A percentile compares a stretch with the other conserved stretches of the same genome.
Evolutionary conservation across 192 early-diverging fungal species (phyloP).

Genomic region (Lunasporangiospora selenospora): DNA sequence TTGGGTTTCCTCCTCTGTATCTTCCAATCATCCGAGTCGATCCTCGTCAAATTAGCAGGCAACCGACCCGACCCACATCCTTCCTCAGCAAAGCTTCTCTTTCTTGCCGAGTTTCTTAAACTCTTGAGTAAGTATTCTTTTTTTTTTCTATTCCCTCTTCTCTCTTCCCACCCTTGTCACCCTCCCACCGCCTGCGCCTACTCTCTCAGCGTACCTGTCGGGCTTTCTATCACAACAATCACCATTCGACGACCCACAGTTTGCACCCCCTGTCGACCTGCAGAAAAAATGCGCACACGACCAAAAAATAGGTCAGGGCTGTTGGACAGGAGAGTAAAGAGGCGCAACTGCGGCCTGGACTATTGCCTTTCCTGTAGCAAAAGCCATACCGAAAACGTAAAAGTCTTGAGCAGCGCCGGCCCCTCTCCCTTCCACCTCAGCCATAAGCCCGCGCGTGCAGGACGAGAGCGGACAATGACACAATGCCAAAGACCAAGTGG

Average conservation of each 20-base stretch:
- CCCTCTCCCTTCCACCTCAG: too few species aligned
- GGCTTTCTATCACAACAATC: background rate
- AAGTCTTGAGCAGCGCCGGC: too few species aligned
- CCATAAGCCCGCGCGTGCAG: too few species aligned
- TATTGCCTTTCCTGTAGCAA: too few species aligned
- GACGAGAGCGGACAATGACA: too few species aligned
- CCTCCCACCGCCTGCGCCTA: background rate
- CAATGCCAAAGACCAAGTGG: too few species aligned
- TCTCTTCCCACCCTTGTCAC: background rate
- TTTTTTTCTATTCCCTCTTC: background rate
- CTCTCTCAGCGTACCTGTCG: background rate
- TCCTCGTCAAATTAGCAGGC: conserved; percentile 44
- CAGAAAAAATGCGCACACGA: too few species aligned
- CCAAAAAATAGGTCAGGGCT: too few species aligned
- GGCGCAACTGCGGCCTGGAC: too few species aligned
- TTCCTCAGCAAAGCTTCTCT: conserved; percentile 39
- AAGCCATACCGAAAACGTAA: too few species aligned
- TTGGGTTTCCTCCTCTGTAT: conserved; percentile 48
- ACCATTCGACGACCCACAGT: background rate
- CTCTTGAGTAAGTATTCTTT: conserved; percentile 29
- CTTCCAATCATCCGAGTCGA: conserved; percentile 49
- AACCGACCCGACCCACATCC: conserved; percentile 48
- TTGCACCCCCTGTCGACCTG: background rate
- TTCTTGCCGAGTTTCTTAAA: conserved; percentile 46
- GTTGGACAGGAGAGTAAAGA: too few species aligned